Evolutionary conservation across 257 asterid genomes (phyloP).

Genomic region (Dorcoceras hygrometricum): DNA sequence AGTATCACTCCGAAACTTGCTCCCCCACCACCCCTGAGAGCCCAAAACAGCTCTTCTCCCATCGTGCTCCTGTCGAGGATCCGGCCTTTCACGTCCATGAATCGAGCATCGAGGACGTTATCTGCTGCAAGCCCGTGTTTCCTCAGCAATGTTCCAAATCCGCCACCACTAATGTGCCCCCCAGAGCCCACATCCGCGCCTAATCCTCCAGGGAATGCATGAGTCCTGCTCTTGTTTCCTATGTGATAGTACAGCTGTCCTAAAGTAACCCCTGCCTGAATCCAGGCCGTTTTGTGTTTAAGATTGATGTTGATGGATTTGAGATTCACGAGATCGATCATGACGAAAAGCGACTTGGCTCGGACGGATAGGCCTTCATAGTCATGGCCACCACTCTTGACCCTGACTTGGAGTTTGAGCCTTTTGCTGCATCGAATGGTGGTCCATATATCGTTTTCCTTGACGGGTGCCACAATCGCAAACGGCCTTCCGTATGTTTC

Average conservation of each 20-base stretch:
- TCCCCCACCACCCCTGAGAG: conserved; percentile 11
- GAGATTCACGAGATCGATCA: conserved; percentile 20
- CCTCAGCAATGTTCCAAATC: conserved; percentile 17
- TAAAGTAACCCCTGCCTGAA: conserved; percentile 22
- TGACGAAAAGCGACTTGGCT: not conserved
- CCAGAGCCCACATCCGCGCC: conserved; percentile 18
- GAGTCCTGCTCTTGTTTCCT: conserved; percentile 13
- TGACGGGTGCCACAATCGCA: conserved; percentile 2
- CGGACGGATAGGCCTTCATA: conserved; percentile 25
- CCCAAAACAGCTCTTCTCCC: conserved; percentile 14
- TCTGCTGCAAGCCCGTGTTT: conserved; percentile 22
- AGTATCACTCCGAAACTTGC: conserved; percentile 22
- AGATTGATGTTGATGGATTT: conserved; percentile 3
- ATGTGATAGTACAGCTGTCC: conserved; percentile 21
- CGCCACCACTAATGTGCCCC: conserved; percentile 22
- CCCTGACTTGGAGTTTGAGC: conserved; percentile 7
- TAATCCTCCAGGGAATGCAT: conserved; percentile 27
- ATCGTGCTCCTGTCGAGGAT: not conserved
- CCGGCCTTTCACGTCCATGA: not conserved
- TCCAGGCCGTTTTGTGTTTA: conserved; percentile 17
- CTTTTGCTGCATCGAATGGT: conserved; percentile 17
- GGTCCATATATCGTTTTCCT: conserved; percentile 8
- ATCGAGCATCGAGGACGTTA: conserved; percentile 13
- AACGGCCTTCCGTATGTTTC: conserved; percentile 2
- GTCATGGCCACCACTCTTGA: conserved; percentile 26